A percentile compares a stretch with the other conserved stretches of the same genome.
Evolutionary conservation across 768 basidiomycete genomes (phyloP).

Genomic region (Serendipita sp.): DNA sequence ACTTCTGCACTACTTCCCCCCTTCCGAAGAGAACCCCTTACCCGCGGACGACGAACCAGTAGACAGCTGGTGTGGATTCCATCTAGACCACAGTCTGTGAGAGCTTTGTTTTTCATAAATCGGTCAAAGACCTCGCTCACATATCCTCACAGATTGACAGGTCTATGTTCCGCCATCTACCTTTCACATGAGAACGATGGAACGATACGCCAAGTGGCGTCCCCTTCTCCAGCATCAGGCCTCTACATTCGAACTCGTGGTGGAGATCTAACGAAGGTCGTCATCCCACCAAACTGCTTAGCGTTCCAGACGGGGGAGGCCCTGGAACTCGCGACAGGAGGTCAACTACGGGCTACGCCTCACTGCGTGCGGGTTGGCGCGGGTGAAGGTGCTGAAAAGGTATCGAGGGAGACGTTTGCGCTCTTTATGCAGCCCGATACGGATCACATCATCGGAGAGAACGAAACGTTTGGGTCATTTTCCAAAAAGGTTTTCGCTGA

Average conservation of each 20-base stretch:
- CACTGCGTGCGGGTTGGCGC: constrained; percentile 77
- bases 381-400: constrained; percentile 26
- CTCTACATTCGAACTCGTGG: constrained; percentile 83
- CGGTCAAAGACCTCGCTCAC: not conserved
- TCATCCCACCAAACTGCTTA: constrained; percentile 68
- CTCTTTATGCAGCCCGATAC: constrained; percentile 83
- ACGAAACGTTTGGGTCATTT: constrained; percentile 78
- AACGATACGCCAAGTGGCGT: constrained; percentile 34
- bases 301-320: constrained; percentile 98
- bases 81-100: constrained; percentile 54
- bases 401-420: constrained; percentile 78
- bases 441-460: constrained; percentile 48
- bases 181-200: constrained; percentile 31
- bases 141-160: constrained; percentile 56
- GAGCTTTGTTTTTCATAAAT: constrained; percentile 15
- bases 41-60: constrained; percentile 43
- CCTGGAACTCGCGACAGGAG: constrained; percentile 72
- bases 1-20: constrained; percentile 91
- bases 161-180: constrained; percentile 86
- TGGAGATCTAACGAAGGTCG: constrained; percentile 61
- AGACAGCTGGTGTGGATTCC: constrained; percentile 91
- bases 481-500: constrained; percentile 61
- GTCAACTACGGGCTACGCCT: constrained; percentile 74
- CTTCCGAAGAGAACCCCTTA: constrained; percentile 24
- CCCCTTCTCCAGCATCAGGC: constrained; percentile 65